phyloP scores from a whole-genome alignment of 768 basidiomycete genomes.

The Coprinopsis strossmayeri region DNA sequence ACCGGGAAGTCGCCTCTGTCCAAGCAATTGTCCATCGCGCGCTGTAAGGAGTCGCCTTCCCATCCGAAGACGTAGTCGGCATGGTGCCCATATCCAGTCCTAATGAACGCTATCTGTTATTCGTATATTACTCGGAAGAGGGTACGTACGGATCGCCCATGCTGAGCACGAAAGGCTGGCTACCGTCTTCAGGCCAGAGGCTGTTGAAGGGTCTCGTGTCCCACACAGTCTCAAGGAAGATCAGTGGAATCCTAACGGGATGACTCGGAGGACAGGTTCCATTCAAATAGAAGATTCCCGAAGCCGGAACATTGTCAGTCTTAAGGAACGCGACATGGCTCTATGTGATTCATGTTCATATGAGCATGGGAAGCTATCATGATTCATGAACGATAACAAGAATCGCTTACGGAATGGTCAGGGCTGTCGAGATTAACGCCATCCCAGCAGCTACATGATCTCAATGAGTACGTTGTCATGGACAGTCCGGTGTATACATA shows the following conservation, averaged over 20 bases:
- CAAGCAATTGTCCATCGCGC: conserved; percentile 8
- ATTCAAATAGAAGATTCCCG: conserved; percentile 3
- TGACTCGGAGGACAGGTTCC: conserved; percentile 5
- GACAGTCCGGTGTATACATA: too few relatives aligned
- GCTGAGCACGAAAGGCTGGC: conserved; percentile 9
- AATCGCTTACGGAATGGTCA: conserved; percentile 7
- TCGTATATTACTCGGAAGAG: background rate
- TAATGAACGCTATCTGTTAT: background rate
- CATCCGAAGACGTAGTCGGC: conserved; percentile 11
- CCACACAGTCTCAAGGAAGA: conserved; percentile 10
- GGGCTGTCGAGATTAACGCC: conserved; percentile 6
- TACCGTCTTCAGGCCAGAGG: conserved; percentile 7
- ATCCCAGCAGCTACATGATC: conserved; percentile 10
- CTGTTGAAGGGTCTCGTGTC: conserved; percentile 6
- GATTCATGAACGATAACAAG: background rate
- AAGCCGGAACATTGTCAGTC: background rate
- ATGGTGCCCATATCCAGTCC: conserved; percentile 9
- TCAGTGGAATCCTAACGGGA: conserved; percentile 5
- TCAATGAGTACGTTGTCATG: too few relatives aligned
- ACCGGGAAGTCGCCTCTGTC: conserved; percentile 5
- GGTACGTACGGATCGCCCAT: conserved; percentile 10
- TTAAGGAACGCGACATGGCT: conserved; percentile 6
- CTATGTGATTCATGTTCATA: background rate
- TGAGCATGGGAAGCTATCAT: background rate
- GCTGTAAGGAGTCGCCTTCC: conserved; percentile 9